Evolutionary conservation across 345 rosid species (phyloP).

Genomic region (Excoecaria agallocha): DNA sequence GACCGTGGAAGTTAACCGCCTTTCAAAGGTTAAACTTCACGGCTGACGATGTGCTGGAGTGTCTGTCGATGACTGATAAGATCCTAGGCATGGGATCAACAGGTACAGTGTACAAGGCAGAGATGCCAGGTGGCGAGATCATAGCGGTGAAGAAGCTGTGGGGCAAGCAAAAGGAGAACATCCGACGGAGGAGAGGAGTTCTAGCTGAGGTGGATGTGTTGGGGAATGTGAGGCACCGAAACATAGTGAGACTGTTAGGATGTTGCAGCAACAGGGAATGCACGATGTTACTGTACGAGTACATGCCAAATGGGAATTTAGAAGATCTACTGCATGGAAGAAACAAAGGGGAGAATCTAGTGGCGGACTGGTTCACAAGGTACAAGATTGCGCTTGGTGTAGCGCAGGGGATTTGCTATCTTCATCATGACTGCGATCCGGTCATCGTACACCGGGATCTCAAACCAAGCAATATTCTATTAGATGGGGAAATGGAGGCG

Average conservation of each 20-base stretch:
- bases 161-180: constrained; percentile 74
- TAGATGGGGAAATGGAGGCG: constrained; percentile 94
- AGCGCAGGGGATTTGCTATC: constrained; percentile 97
- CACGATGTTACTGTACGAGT: constrained; percentile 91
- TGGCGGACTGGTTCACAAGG: constrained; percentile 80
- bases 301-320: constrained; percentile 90
- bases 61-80: constrained; percentile 64
- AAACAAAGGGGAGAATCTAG: constrained; percentile 59
- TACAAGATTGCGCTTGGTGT: constrained; percentile 87
- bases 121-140: constrained; percentile 93
- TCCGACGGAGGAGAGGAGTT: constrained; percentile 73
- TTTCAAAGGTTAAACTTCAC: constrained; percentile 86
- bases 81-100: constrained; percentile 93
- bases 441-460: constrained; percentile 96
- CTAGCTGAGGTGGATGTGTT: constrained; percentile 90
- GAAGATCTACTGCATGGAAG: constrained; percentile 82
- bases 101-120: constrained; percentile 88
- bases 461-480: constrained; percentile 81
- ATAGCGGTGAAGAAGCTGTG: constrained; percentile 95
- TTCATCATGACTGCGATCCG: constrained; percentile 97
- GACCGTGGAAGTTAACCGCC: constrained; percentile 92
- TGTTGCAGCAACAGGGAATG: constrained; percentile 86
- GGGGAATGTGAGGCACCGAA: constrained; percentile 84
- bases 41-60: constrained; percentile 83
- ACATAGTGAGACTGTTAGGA: constrained; percentile 87